Conservation (phyloP, 176 grass and related monocot genomes). For the Lolium perenne region DNA sequence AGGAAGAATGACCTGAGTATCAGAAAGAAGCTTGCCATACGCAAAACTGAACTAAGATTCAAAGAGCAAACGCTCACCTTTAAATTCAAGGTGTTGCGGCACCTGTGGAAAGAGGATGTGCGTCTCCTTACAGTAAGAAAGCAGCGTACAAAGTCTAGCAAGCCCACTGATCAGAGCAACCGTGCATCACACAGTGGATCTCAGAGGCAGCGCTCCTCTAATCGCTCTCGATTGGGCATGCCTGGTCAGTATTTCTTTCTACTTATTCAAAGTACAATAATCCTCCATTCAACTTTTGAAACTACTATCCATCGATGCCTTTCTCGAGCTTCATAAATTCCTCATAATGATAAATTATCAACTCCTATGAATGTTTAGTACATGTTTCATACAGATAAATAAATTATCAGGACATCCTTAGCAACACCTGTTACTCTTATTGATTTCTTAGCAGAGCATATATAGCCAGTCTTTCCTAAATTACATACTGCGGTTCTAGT, state of each 20-base stretch:
- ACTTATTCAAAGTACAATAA: slow-evolving; percentile 1
- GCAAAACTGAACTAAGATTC: slow-evolving; percentile 59
- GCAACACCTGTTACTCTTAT: neutral
- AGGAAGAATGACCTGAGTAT: slow-evolving; percentile 55
- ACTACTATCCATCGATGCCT: neutral
- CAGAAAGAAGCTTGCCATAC: slow-evolving; percentile 55
- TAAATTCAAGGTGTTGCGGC: slow-evolving; percentile 76
- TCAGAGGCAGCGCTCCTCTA: slow-evolving; percentile 66
- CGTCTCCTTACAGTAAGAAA: slow-evolving; percentile 66
- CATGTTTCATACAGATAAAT: neutral
- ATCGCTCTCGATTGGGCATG: slow-evolving; percentile 63
- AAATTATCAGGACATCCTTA: neutral
- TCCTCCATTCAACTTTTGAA: neutral
- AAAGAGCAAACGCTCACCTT: slow-evolving; percentile 79
- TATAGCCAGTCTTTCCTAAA: neutral
- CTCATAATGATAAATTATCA: neutral
- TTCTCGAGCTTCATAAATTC: neutral
- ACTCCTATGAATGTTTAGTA: neutral
- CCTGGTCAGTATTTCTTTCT: slow-evolving; percentile 56
- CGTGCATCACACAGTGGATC: slow-evolving; percentile 54
- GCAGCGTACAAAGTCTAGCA: slow-evolving; percentile 73
- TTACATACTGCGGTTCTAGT: neutral
- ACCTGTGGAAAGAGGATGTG: slow-evolving; percentile 93
- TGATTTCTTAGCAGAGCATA: neutral
- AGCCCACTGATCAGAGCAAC: slow-evolving; percentile 62